Base-by-base conservation (phyloP, 371 early-diverging fungal genomes). In the Lichtheimia corymbifera region DNA sequence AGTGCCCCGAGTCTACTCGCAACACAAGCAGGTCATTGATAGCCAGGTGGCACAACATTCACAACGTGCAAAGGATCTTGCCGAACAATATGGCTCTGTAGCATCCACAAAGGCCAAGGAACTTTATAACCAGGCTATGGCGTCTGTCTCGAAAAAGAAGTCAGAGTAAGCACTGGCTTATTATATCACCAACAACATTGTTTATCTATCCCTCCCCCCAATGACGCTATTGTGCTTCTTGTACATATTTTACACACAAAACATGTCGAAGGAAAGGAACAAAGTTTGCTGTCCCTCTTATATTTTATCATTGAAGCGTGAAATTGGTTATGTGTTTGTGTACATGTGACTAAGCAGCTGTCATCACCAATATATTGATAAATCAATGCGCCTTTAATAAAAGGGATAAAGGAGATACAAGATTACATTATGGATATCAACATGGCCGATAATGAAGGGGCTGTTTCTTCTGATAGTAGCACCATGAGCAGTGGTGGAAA, bases 21-120 rank as follows among this genome's bases (percentile, higher is more conserved):
- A 83, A 59, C 63, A 85, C 64, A 77, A 85, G 65, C 62, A 72
- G 4, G 27, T 85, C 17, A 70, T 85, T 27, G 83, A 85, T 71
- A 65, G 71, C 58, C 80, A 82, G 7, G 72, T 82, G 13, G 78
- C 79, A 35, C 73, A 74, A 11, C 64, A 74, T 51, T 61, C 70
- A 14, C 62, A 72, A 35, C 50, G 67, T n/a, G 77, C 70, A 24
- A 63, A 63, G 30, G 47, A 43, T 15, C 55, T 77, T 51, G 68
- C 67, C 53, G 61, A 67, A 18, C 58, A 73, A 35, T 77, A 77
- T 49, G 75, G 75, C 17, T 58, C 64, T 25, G 58, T 71, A 20
- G 80, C 73, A 13, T 61, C 51, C 47, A 55, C 53, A 9, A 71
- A 72, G 53, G 77, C 72, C 15, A 66, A 64, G 35, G 70, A 69